A percentile compares a stretch with the other conserved stretches of the same genome.
Conservation (phyloP, 1,284 basidiomycete species). For the Agaricales sp. region DNA sequence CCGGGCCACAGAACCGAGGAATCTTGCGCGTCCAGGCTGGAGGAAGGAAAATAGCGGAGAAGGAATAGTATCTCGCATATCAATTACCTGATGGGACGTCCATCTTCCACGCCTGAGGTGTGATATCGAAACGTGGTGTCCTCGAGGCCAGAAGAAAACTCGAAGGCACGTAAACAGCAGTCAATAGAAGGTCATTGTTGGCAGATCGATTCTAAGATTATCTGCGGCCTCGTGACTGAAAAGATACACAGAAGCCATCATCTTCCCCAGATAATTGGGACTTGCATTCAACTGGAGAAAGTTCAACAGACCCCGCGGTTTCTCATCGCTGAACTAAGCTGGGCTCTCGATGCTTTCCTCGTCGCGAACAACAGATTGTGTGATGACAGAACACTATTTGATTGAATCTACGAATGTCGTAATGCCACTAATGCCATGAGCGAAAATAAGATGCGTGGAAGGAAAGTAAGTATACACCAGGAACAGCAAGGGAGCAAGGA, state of each 20-base stretch:
- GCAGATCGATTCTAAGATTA: background rate
- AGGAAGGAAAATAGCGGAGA: background rate
- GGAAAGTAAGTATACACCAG: background rate
- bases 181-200: background rate
- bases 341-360: too few species aligned
- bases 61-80: background rate
- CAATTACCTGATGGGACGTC: background rate
- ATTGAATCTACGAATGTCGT: background rate
- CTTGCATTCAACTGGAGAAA: too few species aligned
- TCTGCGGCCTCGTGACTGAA: background rate
- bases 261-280: too few species aligned
- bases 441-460: background rate
- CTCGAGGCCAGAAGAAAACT: background rate
- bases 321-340: too few species aligned
- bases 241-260: too few species aligned
- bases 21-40: background rate
- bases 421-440: background rate
- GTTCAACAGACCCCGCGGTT: too few species aligned
- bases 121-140: background rate
- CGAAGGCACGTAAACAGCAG: background rate
- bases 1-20: background rate
- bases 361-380: too few species aligned
- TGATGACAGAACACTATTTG: background rate
- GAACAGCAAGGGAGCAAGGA: constrained; percentile 3
- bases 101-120: background rate